Conservation (phyloP, 371 early-diverging fungal species). For the Mortierella polycephala region DNA sequence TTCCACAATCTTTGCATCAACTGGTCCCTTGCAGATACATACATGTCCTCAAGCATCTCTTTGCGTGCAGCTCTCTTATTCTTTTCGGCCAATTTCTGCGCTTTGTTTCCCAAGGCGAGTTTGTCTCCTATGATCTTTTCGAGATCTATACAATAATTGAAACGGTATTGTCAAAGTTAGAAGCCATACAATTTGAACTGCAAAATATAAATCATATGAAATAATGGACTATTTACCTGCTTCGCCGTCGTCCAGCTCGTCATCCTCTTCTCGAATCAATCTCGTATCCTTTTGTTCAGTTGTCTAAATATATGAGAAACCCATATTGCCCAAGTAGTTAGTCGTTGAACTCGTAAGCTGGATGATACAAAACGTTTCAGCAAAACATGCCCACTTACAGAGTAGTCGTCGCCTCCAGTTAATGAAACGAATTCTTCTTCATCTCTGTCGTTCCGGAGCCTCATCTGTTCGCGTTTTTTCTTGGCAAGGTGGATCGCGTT, state of each 20-base stretch:
- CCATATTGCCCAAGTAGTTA: not conserved
- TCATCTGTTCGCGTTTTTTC: slow-evolving; percentile 47
- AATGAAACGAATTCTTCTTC: slow-evolving; percentile 52
- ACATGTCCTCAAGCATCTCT: slow-evolving; percentile 69
- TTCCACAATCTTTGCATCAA: no score
- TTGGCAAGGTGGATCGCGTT: slow-evolving; percentile 40
- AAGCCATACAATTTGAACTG: no score
- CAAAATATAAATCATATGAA: no score
- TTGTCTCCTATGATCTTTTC: slow-evolving; percentile 41
- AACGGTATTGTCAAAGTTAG: no score
- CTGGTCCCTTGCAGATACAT: slow-evolving; percentile 9
- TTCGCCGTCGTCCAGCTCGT: slow-evolving; percentile 53
- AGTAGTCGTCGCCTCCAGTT: slow-evolving; percentile 45
- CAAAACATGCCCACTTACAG: slow-evolving; percentile 7
- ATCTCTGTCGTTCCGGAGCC: slow-evolving; percentile 40
- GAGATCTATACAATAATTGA: slow-evolving; percentile 20
- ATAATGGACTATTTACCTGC: slow-evolving; percentile 23
- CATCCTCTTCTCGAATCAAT: slow-evolving; percentile 49
- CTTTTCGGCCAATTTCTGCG: slow-evolving; percentile 51
- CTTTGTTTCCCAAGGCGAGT: slow-evolving; percentile 36
- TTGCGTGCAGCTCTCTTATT: slow-evolving; percentile 58
- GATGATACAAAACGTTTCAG: not conserved
- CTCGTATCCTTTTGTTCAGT: slow-evolving; percentile 34
- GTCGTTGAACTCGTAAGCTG: no score
- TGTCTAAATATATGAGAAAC: slow-evolving; percentile 8